phyloP scores from a whole-genome alignment of 139 green algal genomes.

The Asterochloris erici region DNA sequence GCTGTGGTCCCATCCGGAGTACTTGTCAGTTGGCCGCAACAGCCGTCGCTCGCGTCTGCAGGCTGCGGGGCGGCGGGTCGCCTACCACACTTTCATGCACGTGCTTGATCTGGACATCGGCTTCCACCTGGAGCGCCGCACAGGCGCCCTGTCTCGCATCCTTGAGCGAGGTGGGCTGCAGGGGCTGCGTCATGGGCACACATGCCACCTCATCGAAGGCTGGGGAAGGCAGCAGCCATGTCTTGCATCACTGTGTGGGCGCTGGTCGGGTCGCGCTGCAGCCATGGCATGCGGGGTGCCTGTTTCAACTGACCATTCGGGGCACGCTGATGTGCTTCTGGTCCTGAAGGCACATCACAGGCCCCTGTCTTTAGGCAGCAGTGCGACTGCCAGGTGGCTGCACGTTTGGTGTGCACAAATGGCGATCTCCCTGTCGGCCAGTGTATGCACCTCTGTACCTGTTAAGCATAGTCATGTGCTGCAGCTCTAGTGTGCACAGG shows the following conservation, averaged over 20 bases:
- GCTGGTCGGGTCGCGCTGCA: not conserved
- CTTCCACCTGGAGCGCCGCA: slow-evolving; percentile 87
- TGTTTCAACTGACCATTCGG: not conserved
- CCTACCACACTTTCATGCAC: slow-evolving; percentile 78
- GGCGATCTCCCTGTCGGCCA: no score
- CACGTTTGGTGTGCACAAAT: no score
- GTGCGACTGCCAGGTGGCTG: no score
- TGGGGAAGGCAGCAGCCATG: not conserved
- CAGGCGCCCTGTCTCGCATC: slow-evolving; percentile 80
- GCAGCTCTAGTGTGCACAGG: no score
- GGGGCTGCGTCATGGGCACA: no score
- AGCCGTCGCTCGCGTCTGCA: slow-evolving; percentile 19
- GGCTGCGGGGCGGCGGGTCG: slow-evolving; percentile 55
- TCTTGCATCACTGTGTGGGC: not conserved
- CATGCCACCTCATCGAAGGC: no score
- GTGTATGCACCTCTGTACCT: no score
- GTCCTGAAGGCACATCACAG: no score
- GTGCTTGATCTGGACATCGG: slow-evolving; percentile 76
- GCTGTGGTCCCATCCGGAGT: no score
- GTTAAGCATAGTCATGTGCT: no score
- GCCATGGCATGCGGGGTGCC: not conserved
- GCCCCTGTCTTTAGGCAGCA: no score
- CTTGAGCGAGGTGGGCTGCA: slow-evolving; percentile 71
- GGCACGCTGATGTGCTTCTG: no score
- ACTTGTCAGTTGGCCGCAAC: not conserved